Evolutionary conservation across 148 eudicot genomes (phyloP), one percentile per base, ranked within the genome.

Genomic region (Arbutus unedo): DNA sequence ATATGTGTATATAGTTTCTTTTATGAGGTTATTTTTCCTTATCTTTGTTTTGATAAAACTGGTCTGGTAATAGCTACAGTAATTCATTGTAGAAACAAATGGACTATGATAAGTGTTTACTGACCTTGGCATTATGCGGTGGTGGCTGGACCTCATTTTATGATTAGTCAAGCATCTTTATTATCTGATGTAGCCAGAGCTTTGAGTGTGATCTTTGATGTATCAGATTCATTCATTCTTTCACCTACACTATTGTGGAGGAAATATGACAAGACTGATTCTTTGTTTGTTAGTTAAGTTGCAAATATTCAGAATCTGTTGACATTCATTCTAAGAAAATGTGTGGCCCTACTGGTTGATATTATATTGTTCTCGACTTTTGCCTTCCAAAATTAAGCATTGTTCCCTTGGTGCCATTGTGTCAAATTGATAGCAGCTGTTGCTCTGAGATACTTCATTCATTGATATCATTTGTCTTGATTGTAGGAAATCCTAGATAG

Each of bases 401-500:
- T 56, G 2, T 55, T 25, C 50, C 0, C 44, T 48, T n/a, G 45
- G 31, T 25, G 16, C 18, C 18, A 41, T n/a, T 18, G 49, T 16
- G 31, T 8, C 31, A 70, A 49, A 70, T 7, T 25, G 70, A 13
- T 56, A 18, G 60, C 60, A 68, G 50, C 14, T 38, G 53, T 23
- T 68, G 13, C 5, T 75, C 21, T 41, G 18, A 41, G 51, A 16
- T 10, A 41, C 55, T 55, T 64, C 48, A 82, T 79, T 57, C 49
- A 67, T 75, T 2, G 18, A 50, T 82, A 74, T 78, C 77, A 38
- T 53, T 19, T 44, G 14, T 59, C 55, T 74, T 85, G 64, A 81
- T 82, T 82, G 31, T 83, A 94, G 98, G 96, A 95, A 84, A 85
- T 87, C 82, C 92, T 95, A n/a, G 92, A 92, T 78, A 91, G 92